Evolutionary conservation across 257 asterid genomes (phyloP).

Genomic region (Anisodus acutangulus): DNA sequence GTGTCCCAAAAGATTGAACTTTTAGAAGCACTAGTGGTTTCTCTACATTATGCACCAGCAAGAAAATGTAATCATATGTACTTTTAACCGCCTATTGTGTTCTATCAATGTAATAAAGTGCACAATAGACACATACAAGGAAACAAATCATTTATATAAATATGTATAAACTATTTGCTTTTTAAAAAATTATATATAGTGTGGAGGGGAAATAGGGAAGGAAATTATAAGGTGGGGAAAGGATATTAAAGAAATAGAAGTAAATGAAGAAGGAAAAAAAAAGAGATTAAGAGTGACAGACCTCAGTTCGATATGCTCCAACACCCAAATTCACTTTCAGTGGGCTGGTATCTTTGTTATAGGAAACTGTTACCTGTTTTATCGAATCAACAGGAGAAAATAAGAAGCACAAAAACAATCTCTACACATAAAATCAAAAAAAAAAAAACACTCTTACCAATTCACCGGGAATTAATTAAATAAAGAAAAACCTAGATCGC

Average conservation of each 20-base stretch:
- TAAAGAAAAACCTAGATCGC: conserved; percentile 1
- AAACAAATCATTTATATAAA: not conserved
- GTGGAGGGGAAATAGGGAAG: too few species aligned
- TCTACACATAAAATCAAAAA: not conserved
- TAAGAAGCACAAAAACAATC: conserved; percentile 19
- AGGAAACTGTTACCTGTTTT: conserved; percentile 82
- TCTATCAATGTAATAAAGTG: not conserved
- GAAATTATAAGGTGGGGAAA: not conserved
- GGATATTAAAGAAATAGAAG: not conserved
- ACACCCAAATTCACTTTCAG: conserved; percentile 77
- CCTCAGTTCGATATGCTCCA: conserved; percentile 92
- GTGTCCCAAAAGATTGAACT: not conserved
- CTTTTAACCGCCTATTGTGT: not conserved
- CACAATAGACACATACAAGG: not conserved
- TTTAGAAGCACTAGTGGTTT: not conserved
- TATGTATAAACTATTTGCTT: too few species aligned
- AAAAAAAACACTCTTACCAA: not conserved
- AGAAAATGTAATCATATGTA: not conserved
- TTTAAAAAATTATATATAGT: not conserved
- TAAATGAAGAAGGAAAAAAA: not conserved
- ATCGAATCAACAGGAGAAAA: conserved; percentile 27
- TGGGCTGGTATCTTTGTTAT: conserved; percentile 74
- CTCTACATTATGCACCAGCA: not conserved
- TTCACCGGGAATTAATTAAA: not conserved
- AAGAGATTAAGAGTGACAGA: conserved; percentile 29